These are phyloP conservation scores for Leishmania lainsoni DNA, from an alignment of 208 protist genomes.

Conservation along the genomic window DNA sequence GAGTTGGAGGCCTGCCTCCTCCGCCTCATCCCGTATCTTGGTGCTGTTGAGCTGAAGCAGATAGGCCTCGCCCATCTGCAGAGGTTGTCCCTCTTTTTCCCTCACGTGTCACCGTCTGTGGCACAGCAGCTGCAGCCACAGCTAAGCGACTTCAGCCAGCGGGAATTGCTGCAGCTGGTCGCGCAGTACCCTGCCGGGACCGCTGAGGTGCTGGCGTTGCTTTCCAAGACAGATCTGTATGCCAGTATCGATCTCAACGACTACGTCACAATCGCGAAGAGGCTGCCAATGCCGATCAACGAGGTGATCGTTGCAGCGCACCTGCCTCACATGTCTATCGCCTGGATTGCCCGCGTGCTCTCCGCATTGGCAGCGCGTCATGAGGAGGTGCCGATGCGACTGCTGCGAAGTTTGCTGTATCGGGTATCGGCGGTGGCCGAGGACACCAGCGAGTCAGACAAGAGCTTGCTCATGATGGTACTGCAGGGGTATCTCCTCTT, in stretches of 20 bases:
- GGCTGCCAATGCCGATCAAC: constrained; percentile 67
- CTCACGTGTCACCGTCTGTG: constrained; percentile 34
- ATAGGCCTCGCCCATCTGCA: constrained; percentile 54
- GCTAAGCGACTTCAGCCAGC: constrained; percentile 43
- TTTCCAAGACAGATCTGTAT: constrained; percentile 49
- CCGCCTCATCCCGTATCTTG: constrained; percentile 33
- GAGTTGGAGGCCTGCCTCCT: constrained; percentile 29
- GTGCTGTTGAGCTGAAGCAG: constrained; percentile 41
- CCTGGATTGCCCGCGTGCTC: constrained; percentile 69
- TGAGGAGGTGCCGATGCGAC: constrained; percentile 43
- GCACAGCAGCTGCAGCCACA: constrained; percentile 36
- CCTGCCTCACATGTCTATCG: constrained; percentile 53
- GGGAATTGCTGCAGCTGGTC: constrained; percentile 68
- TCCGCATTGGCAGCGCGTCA: constrained; percentile 57
- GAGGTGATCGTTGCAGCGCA: constrained; percentile 53
- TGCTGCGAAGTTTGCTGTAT: constrained; percentile 48
- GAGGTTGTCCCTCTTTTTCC: constrained; percentile 45
- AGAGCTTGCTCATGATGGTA: constrained; percentile 71
- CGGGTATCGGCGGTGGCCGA: constrained; percentile 43
- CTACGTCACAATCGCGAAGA: constrained; percentile 53
- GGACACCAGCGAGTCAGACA: constrained; percentile 57
- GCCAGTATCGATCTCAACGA: constrained; percentile 65
- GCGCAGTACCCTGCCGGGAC: constrained; percentile 45
- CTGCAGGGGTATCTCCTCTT: constrained; percentile 63
- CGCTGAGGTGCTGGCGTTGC: constrained; percentile 38